Base-by-base conservation (phyloP, 306 rosid genomes). In the Lithocarpus polystachyus region DNA sequence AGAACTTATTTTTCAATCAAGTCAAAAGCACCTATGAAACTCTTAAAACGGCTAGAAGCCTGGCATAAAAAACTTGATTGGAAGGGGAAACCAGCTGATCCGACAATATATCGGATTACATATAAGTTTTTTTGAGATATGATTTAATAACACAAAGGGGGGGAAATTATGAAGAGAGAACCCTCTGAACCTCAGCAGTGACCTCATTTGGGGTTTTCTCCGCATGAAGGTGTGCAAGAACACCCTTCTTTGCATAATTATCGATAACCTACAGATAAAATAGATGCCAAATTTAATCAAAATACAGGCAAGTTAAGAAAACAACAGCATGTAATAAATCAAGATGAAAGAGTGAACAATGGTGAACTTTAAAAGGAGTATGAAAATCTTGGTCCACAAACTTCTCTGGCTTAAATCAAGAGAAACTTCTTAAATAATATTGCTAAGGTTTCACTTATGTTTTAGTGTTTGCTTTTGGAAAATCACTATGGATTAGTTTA, bases 151-250 rank as follows among this genome's bases (percentile, higher is more conserved):
- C n/a, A n/a, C n/a, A n/a, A n/a, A n/a, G n/a, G n/a, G n/a, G n/a
- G n/a, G n/a, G n/a, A n/a, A n/a, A n/a, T n/a, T n/a, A n/a, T n/a
- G n/a, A n/a, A n/a, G n/a, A n/a, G n/a, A n/a, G n/a, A 78, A 78
- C 94, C 78, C 91, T 92, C 89, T 87, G 88, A 45, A 94, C 93
- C 84, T 89, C 90, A 11, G 61, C 53, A 33, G 97, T 89, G 81
- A 94, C 98, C 73, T 89, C 89, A 80, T 88, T 89, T 26, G 97
- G 93, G 80, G 97, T 88, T 83, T 92, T 94, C 86, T 91, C 97
- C 52, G 98, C 98, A 65, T 76, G 90, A 73, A 94, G 98, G 75
- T 85, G 87, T 29, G 93, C 97, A 68, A 94, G 95, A 19, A 87
- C 18, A 33, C 93, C 82, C 88, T 91, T 91, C 82, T 89, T 85